Evolutionary conservation across 495 filamentous ascomycete species (phyloP).

Genomic region (Podospora pseudopauciseta): DNA sequence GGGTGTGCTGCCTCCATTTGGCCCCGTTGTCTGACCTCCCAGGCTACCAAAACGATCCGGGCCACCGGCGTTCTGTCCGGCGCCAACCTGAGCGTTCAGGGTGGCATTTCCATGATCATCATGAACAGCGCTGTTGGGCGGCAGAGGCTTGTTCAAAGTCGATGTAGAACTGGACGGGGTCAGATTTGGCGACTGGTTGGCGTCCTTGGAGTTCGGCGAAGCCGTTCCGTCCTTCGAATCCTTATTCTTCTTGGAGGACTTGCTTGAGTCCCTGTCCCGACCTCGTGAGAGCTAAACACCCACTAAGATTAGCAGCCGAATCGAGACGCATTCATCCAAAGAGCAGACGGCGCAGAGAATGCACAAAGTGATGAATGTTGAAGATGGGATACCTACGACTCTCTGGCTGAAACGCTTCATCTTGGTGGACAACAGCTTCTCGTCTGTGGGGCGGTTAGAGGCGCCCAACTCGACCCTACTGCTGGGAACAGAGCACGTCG

Average conservation of each 20-base stretch:
- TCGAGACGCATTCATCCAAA: background rate
- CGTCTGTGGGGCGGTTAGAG: slow-evolving; percentile 33
- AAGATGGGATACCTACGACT: slow-evolving; percentile 69
- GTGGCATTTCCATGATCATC: slow-evolving; percentile 42
- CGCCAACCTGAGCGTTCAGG: slow-evolving; percentile 39
- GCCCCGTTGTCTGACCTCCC: slow-evolving; percentile 37
- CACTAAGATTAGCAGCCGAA: background rate
- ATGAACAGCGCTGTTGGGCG: slow-evolving; percentile 60
- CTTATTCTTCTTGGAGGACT: slow-evolving; percentile 93
- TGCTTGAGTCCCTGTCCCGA: slow-evolving; percentile 91
- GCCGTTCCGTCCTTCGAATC: slow-evolving; percentile 71
- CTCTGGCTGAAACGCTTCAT: slow-evolving; percentile 98
- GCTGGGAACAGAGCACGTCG: slow-evolving; percentile 18
- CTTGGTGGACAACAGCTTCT: slow-evolving; percentile 51
- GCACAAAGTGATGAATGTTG: background rate
- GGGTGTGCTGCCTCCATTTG: slow-evolving; percentile 65
- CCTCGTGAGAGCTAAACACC: slow-evolving; percentile 76
- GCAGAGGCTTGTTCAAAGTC: slow-evolving; percentile 75
- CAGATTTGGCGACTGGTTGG: slow-evolving; percentile 54
- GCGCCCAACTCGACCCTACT: slow-evolving; percentile 32
- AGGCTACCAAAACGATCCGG: slow-evolving; percentile 46
- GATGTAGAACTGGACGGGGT: slow-evolving; percentile 85
- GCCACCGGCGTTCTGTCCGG: slow-evolving; percentile 26
- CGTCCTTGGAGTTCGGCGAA: slow-evolving; percentile 62
- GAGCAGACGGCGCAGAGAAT: background rate